phyloP scores from a whole-genome alignment of 169 alveolate species.

The Cryptosporidium tyzzeri region DNA sequence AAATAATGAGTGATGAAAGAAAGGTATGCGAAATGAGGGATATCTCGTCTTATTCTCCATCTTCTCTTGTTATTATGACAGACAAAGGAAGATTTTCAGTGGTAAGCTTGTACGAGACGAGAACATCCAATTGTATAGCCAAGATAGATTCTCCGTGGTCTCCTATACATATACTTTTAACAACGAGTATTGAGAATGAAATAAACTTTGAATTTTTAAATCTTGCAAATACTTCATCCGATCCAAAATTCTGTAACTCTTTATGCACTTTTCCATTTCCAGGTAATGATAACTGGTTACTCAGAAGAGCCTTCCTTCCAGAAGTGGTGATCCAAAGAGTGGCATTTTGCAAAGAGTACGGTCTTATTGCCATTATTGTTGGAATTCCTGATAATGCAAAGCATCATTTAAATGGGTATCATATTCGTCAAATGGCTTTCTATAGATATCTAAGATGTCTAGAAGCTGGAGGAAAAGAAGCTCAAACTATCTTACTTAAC shows the following conservation, averaged over 20 bases:
- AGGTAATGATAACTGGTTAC: slow-evolving; percentile 37
- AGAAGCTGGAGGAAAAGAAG: slow-evolving; percentile 74
- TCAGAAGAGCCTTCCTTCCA: slow-evolving; percentile 45
- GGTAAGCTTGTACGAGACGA: slow-evolving; percentile 7
- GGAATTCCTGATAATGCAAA: slow-evolving; percentile 73
- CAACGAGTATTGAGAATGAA: slow-evolving; percentile 10
- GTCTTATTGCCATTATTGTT: slow-evolving; percentile 49
- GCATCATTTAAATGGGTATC: slow-evolving; percentile 69
- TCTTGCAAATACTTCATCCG: background rate
- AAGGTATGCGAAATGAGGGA: background rate
- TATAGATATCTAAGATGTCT: slow-evolving; percentile 66
- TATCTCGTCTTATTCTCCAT: background rate
- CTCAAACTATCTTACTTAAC: slow-evolving; percentile 46
- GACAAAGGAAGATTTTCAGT: slow-evolving; percentile 33
- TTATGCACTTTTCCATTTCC: slow-evolving; percentile 21
- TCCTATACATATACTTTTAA: slow-evolving; percentile 26
- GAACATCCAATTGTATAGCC: slow-evolving; percentile 36
- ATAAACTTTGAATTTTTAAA: slow-evolving; percentile 40
- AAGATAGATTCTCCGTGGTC: slow-evolving; percentile 71
- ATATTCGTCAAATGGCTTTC: slow-evolving; percentile 68
- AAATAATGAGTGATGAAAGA: background rate
- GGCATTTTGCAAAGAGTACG: slow-evolving; percentile 29
- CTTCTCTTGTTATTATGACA: slow-evolving; percentile 12
- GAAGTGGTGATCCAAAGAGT: slow-evolving; percentile 62
- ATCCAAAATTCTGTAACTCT: background rate